Conservation (phyloP, 345 rosid genomes). For the Gossypium herbaceum region DNA sequence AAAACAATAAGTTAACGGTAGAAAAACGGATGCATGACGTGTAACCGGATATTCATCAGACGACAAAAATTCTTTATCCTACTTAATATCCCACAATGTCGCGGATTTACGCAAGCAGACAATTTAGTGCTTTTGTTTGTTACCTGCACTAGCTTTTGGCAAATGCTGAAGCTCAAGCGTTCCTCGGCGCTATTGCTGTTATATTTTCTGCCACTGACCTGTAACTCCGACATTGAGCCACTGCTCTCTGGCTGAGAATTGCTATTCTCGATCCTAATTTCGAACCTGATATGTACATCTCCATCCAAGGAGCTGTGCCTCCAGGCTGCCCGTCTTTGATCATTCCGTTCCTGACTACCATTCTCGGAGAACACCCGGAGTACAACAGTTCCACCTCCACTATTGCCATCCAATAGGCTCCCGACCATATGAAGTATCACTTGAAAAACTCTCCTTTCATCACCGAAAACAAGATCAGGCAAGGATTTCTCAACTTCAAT, state of each 20-base stretch:
- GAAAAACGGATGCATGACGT: no score
- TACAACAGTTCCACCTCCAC: conserved; percentile 40
- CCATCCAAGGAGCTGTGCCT: conserved; percentile 52
- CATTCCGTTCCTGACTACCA: conserved; percentile 66
- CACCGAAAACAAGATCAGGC: conserved; percentile 78
- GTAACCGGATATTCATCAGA: no score
- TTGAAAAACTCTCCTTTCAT: conserved; percentile 82
- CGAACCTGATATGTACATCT: conserved; percentile 63
- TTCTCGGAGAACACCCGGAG: conserved; percentile 50
- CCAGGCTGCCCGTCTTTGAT: conserved; percentile 77
- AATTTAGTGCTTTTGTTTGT: conserved; percentile 1
- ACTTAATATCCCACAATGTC: no score
- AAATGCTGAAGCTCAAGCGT: conserved; percentile 78
- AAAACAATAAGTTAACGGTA: no score
- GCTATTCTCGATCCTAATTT: conserved; percentile 40
- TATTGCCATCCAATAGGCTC: conserved; percentile 49
- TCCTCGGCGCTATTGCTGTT: conserved; percentile 52
- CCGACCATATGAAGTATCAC: conserved; percentile 91
- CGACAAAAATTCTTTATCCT: no score
- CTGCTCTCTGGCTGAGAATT: conserved; percentile 35
- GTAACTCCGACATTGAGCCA: conserved; percentile 39
- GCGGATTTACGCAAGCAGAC: background rate
- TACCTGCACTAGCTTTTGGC: conserved; percentile 90
- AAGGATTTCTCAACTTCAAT: conserved; percentile 64
- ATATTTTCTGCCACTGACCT: conserved; percentile 42